A percentile compares a stretch with the other conserved stretches of the same genome.
Evolutionary conservation across 2,329 filamentous ascomycete genomes (phyloP).

Genomic region (Sclerotinia glacialis): DNA sequence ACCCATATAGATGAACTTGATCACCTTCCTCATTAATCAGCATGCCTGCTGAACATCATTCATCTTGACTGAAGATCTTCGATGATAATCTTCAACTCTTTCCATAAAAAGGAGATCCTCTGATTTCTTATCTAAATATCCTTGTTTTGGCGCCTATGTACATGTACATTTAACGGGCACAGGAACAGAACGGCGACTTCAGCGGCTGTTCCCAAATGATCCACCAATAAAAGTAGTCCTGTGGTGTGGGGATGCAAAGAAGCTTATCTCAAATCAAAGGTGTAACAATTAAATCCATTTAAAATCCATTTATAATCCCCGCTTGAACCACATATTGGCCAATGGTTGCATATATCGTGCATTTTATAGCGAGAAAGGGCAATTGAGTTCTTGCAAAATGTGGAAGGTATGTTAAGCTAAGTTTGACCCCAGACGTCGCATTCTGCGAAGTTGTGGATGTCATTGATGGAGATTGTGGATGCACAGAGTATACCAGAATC

Average conservation of each 20-base stretch:
- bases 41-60: slow-evolving; percentile 4
- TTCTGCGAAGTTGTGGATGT: not conserved
- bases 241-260: not conserved
- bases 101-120: slow-evolving; percentile 21
- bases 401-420: slow-evolving; percentile 3
- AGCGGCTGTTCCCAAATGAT: slow-evolving; percentile 16
- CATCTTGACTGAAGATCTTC: slow-evolving; percentile 2
- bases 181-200: not conserved
- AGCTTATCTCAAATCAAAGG: slow-evolving; percentile 19
- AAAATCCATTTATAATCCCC: slow-evolving; percentile 1
- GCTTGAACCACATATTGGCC: not conserved
- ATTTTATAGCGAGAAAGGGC: not conserved
- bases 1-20: slow-evolving; percentile 5
- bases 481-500: not conserved
- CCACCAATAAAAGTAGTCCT: slow-evolving; percentile 2
- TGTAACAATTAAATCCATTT: not conserved
- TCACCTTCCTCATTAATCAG: slow-evolving; percentile 17
- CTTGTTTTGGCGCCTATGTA: slow-evolving; percentile 17
- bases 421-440: not conserved
- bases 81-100: slow-evolving; percentile 4
- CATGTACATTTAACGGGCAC: not conserved
- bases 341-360: slow-evolving; percentile 2
- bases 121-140: slow-evolving; percentile 18
- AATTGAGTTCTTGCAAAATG: not conserved
- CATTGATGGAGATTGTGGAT: not conserved